These are phyloP conservation scores for Ochromonas danica DNA, from an alignment of 108 stramenopile species.

Conservation along the genomic window DNA sequence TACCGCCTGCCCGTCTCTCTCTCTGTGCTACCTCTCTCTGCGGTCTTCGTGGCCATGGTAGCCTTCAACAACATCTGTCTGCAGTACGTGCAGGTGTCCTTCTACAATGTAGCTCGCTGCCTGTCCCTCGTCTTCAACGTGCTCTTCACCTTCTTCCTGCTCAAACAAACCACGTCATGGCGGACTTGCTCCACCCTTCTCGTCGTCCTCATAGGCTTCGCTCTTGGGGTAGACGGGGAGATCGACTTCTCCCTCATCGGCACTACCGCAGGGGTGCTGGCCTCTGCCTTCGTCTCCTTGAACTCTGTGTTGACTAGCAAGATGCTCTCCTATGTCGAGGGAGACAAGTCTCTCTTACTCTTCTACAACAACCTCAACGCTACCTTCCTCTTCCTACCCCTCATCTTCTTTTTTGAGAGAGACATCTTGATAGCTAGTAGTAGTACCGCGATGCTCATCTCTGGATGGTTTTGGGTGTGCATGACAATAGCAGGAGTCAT, in stretches of 20 bases:
- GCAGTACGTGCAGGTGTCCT: conserved; percentile 88
- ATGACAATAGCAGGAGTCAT: conserved; percentile 83
- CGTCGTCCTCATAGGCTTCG: conserved; percentile 80
- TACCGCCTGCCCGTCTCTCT: conserved; percentile 59
- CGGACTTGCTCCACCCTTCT: conserved; percentile 70
- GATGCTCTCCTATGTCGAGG: conserved; percentile 74
- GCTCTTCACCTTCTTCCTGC: conserved; percentile 69
- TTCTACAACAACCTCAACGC: conserved; percentile 95
- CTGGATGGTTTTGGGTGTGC: conserved; percentile 69
- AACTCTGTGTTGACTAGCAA: conserved; percentile 91
- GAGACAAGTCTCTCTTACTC: conserved; percentile 85
- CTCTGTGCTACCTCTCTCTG: conserved; percentile 69
- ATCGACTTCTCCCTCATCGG: conserved; percentile 74
- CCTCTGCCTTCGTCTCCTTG: conserved; percentile 84
- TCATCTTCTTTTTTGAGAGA: conserved; percentile 73
- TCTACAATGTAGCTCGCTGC: conserved; percentile 90
- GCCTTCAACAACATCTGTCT: conserved; percentile 91
- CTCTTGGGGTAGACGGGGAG: conserved; percentile 79
- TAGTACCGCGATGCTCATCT: conserved; percentile 56
- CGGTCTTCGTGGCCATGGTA: conserved; percentile 92
- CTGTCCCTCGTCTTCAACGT: conserved; percentile 94
- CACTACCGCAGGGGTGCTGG: conserved; percentile 72
- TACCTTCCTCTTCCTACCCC: conserved; percentile 74
- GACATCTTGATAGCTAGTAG: conserved; percentile 10
- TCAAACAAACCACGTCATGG: conserved; percentile 67